These are phyloP conservation scores for Euphrasia confusa DNA, from an alignment of 257 asterid genomes.

Conservation along the genomic window DNA sequence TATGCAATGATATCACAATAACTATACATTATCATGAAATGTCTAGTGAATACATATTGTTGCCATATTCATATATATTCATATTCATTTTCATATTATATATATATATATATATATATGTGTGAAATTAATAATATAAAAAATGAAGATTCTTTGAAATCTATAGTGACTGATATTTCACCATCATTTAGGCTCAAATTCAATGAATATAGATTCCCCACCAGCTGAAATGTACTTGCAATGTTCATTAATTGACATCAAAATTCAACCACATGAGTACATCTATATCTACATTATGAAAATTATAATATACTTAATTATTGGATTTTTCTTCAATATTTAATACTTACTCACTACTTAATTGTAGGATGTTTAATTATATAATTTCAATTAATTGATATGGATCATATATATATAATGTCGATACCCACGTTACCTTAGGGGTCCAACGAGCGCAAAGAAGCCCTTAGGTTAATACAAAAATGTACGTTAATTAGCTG, in stretches of 20 bases:
- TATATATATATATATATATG: neutral
- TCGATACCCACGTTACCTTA: too few species aligned
- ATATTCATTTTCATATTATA: too few species aligned
- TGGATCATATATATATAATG: too few species aligned
- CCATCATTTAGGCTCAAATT: constrained; percentile 21
- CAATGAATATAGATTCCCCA: constrained; percentile 27
- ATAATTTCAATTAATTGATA: too few species aligned
- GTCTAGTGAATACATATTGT: constrained; percentile 1
- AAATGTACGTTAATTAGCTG: too few species aligned
- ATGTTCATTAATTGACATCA: constrained; percentile 12
- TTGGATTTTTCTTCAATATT: too few species aligned
- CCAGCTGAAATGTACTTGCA: constrained; percentile 25
- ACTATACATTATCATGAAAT: neutral
- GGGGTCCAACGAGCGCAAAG: too few species aligned
- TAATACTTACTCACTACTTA: too few species aligned
- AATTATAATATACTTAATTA: too few species aligned
- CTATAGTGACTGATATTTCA: constrained; percentile 39
- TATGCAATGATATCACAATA: constrained; percentile 4
- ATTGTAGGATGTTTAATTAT: too few species aligned
- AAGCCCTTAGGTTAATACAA: too few species aligned
- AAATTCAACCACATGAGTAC: constrained; percentile 5
- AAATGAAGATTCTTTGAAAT: constrained; percentile 35
- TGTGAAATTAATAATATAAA: constrained; percentile 15
- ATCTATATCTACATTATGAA: constrained; percentile 1
- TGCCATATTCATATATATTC: neutral